Evolutionary conservation across 2,329 filamentous ascomycete species (phyloP).

Genomic region (Phoma sp.): DNA sequence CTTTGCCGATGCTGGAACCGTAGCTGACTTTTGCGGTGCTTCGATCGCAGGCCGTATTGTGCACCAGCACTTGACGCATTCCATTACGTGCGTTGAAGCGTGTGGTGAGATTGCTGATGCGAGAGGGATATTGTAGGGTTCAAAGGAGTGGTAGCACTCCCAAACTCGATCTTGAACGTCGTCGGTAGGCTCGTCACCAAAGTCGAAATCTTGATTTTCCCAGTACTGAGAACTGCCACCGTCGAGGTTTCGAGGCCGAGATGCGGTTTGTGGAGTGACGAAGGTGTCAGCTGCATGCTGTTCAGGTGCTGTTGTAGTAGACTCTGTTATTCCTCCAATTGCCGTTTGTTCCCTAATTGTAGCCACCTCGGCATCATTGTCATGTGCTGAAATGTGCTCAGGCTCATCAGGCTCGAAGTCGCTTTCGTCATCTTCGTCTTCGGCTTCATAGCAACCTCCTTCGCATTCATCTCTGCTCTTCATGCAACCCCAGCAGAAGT

Average conservation of each 20-base stretch:
- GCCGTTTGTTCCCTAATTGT: neutral
- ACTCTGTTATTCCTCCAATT: neutral
- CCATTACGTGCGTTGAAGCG: conserved; percentile 23
- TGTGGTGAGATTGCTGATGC: conserved; percentile 17
- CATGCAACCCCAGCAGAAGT: conserved; percentile 59
- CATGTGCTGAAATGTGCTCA: conserved; percentile 2
- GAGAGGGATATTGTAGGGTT: conserved; percentile 23
- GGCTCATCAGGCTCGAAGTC: conserved; percentile 36
- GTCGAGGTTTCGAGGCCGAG: conserved; percentile 43
- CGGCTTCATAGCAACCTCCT: conserved; percentile 26
- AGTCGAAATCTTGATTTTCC: conserved; percentile 39
- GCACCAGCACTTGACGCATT: conserved; percentile 43
- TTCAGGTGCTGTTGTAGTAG: too few species aligned
- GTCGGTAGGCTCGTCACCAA: conserved; percentile 49
- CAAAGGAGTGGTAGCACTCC: conserved; percentile 38
- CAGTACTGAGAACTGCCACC: conserved; percentile 40
- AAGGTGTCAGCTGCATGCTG: neutral
- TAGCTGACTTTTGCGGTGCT: conserved; percentile 2
- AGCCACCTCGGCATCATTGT: conserved; percentile 10
- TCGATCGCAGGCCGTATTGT: conserved; percentile 33
- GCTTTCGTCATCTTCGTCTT: conserved; percentile 34
- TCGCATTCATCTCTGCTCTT: conserved; percentile 43
- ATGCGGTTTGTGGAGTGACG: conserved; percentile 2
- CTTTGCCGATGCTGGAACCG: neutral
- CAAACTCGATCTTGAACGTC: conserved; percentile 30